These are phyloP conservation scores for Aureobasidium sp. DNA, from an alignment of 2,329 filamentous ascomycete species.

Conservation along the genomic window DNA sequence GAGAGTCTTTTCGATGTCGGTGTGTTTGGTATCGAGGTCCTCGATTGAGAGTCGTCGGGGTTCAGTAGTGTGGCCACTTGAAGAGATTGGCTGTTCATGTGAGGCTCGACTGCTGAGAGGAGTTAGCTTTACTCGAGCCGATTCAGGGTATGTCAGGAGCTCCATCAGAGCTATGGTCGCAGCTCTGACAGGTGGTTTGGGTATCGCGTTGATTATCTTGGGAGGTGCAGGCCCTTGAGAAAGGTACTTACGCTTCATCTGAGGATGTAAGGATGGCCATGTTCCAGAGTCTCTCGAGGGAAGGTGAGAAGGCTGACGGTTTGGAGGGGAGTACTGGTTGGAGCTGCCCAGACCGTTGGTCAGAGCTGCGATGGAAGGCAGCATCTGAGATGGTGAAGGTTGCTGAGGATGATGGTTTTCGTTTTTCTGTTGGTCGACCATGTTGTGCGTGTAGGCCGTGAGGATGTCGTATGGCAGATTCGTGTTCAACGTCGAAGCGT, in stretches of 20 bases:
- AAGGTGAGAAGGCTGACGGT: slow-evolving; percentile 22
- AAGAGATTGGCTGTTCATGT: slow-evolving; percentile 30
- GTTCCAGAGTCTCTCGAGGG: slow-evolving; percentile 29
- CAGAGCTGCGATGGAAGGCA: slow-evolving; percentile 29
- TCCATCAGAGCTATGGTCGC: background rate
- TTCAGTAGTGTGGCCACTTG: slow-evolving; percentile 43
- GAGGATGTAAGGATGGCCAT: slow-evolving; percentile 24
- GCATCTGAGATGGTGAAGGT: slow-evolving; percentile 14
- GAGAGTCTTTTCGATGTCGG: slow-evolving; percentile 31
- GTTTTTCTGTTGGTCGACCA: slow-evolving; percentile 4
- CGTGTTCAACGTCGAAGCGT: slow-evolving; percentile 8
- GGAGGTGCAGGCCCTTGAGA: background rate
- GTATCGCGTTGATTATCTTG: background rate
- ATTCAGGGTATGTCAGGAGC: background rate
- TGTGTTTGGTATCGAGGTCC: slow-evolving; percentile 35
- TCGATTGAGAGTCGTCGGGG: slow-evolving; percentile 40
- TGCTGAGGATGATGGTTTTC: slow-evolving; percentile 13
- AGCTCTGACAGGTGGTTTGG: too few relatives aligned
- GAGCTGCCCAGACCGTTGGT: slow-evolving; percentile 27
- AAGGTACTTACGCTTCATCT: slow-evolving; percentile 28
- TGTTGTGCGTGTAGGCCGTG: background rate
- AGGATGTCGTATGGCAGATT: background rate
- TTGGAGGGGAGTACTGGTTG: slow-evolving; percentile 21
- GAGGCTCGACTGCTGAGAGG: background rate
- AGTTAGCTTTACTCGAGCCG: background rate